Base-by-base conservation (phyloP, 192 early-diverging fungal genomes). In the Coemansia sp. region DNA sequence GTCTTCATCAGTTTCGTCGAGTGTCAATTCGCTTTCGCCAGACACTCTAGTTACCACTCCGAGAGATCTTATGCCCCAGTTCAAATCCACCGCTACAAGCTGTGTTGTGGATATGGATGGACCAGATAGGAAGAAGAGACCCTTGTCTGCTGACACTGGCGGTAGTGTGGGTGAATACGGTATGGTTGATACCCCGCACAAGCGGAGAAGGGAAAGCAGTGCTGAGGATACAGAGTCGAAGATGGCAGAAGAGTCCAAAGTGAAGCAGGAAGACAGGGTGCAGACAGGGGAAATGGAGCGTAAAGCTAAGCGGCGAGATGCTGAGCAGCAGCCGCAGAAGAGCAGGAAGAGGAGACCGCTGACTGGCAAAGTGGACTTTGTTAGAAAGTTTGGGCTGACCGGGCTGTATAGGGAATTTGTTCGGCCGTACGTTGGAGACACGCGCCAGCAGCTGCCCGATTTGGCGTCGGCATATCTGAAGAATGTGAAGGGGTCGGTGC, bases 21-120 rank as follows among this genome's bases (percentile, higher is more conserved):
- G 77, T 51, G 77, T 79, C 68, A 79, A 67, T 57, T 58, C 77
- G 28, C 26, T 79, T 60, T 79, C 77, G 60, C 77, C 77, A 10
- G 71, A 64, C 58, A 45, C 61, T 13, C 61, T 66, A 21, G 45
- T 29, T 48, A 59, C 67, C 2, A 74, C 68, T 7, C 71, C 77
- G 7, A 67, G 71, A 29, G 71, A 79, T 57, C 61, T 79, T 61
- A 26, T 74, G 58, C 71, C 77, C 35, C 67, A 63, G 42, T 73
- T 79, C 51, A 40, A 72, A 49, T 48, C 66, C 46, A 13, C 30
- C 7, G 12, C 45, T 28, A 15, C 15, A 61, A 45, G 33, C 35
- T 29, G 43, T 40, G 61, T n/a, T 18, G 16, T 18, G 16, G 43
- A 3, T 5, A 20, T 46, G 43, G 43, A 46, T 18, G 16, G 43